phyloP scores from a whole-genome alignment of 345 rosid species.

The Odontarrhena argentea region DNA sequence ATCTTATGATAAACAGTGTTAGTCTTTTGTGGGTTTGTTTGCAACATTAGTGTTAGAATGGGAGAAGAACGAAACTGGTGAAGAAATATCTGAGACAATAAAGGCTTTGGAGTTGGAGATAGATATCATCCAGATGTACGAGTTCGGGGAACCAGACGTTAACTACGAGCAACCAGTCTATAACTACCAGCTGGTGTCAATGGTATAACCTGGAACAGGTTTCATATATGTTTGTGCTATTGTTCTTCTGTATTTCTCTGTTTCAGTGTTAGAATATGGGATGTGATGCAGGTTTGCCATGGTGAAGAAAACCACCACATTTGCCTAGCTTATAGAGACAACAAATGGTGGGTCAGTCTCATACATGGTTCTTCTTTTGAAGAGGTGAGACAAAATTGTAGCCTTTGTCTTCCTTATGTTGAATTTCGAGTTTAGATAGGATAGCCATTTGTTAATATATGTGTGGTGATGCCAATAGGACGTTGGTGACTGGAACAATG shows the following conservation, averaged over 20 bases:
- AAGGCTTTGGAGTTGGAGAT: slow-evolving; percentile 22
- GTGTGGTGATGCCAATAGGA: neutral
- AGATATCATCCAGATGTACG: slow-evolving; percentile 12
- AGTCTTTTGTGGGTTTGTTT: slow-evolving; percentile 7
- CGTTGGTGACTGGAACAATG: slow-evolving; percentile 14
- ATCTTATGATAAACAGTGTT: neutral
- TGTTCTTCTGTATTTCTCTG: neutral
- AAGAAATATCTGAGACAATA: slow-evolving; percentile 21
- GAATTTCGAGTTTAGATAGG: neutral
- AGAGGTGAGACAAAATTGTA: slow-evolving; percentile 17
- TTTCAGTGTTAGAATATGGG: neutral
- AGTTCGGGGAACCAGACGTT: neutral
- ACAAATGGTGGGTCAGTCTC: slow-evolving; percentile 15
- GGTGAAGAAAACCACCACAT: slow-evolving; percentile 1
- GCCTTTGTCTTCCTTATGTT: neutral
- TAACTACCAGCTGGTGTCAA: slow-evolving; percentile 23
- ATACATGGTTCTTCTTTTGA: neutral
- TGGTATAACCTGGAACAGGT: slow-evolving; percentile 1
- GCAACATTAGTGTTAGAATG: slow-evolving; percentile 23
- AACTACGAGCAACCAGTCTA: slow-evolving; percentile 13
- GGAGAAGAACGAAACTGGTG: slow-evolving; percentile 8
- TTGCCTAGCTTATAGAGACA: slow-evolving; percentile 21
- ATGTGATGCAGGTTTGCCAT: slow-evolving; percentile 29
- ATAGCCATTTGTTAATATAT: neutral
- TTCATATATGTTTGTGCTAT: neutral